A percentile compares a stretch with the other conserved stretches of the same genome.
Conservation (phyloP, 805 yeast genomes). For the Teunomyces cretensis region DNA sequence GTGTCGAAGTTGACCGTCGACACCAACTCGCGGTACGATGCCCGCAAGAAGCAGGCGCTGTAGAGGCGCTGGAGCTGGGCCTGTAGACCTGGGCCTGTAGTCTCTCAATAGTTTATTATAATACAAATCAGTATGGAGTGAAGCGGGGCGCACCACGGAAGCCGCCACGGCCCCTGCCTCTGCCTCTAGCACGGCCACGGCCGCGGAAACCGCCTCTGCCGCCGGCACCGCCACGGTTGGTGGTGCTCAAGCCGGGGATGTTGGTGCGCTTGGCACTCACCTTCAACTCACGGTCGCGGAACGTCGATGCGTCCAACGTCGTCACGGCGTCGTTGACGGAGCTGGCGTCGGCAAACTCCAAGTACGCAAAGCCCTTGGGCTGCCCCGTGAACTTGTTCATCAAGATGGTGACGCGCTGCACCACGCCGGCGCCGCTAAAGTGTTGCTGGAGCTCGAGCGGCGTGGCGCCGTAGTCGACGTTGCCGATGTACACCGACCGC, state of each 20-base stretch:
- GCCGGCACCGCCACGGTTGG: constrained; percentile 32
- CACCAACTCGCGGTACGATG: constrained; percentile 11
- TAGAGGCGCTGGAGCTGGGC: no score
- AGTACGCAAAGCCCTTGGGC: constrained; percentile 85
- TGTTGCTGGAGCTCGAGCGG: constrained; percentile 79
- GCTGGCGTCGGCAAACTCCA: constrained; percentile 74
- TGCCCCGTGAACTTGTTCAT: constrained; percentile 72
- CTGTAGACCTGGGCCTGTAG: no score
- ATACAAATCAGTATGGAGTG: constrained; percentile 12
- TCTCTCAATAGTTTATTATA: no score
- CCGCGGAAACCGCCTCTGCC: constrained; percentile 27
- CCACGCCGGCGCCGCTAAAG: constrained; percentile 67
- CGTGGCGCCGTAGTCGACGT: constrained; percentile 76
- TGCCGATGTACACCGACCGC: constrained; percentile 78
- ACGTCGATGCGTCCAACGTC: constrained; percentile 59
- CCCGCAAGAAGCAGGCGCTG: not conserved
- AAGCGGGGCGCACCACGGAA: constrained; percentile 11
- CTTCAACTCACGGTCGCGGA: constrained; percentile 69
- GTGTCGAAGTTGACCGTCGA: constrained; percentile 24
- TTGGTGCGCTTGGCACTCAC: constrained; percentile 80
- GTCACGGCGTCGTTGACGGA: constrained; percentile 63
- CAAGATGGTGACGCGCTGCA: constrained; percentile 77
- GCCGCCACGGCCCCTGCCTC: constrained; percentile 19
- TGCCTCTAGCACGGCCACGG: constrained; percentile 33
- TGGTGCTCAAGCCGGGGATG: constrained; percentile 60